These are phyloP conservation scores for Penicillium sp. DNA, from an alignment of 2,329 filamentous ascomycete species.

Conservation along the genomic window DNA sequence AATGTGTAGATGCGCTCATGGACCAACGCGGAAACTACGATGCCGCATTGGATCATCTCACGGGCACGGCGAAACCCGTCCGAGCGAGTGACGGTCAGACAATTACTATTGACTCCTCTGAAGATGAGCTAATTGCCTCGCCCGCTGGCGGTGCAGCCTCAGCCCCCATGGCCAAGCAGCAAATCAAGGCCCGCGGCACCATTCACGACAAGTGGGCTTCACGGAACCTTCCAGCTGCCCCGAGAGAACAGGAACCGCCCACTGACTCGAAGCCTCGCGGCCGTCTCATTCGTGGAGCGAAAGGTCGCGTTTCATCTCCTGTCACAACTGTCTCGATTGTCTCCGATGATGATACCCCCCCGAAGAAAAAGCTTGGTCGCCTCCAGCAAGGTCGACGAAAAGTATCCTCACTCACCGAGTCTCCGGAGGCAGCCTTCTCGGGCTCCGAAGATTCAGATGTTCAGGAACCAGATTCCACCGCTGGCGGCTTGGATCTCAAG, in stretches of 20 bases:
- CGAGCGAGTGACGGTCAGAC: conserved; percentile 4
- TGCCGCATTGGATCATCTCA: conserved; percentile 52
- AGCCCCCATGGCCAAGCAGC: conserved; percentile 46
- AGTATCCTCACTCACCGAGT: conserved; percentile 32
- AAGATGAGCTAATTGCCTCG: conserved; percentile 39
- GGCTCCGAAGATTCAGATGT: conserved; percentile 49
- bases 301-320: conserved; percentile 30
- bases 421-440: conserved; percentile 36
- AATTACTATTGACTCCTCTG: conserved; percentile 32
- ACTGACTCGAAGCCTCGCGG: conserved; percentile 35
- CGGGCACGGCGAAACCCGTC: conserved; percentile 10
- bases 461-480: conserved; percentile 39
- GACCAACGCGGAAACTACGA: conserved; percentile 53
- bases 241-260: conserved; percentile 16
- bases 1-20: conserved; percentile 52
- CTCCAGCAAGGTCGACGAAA: conserved; percentile 51
- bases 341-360: conserved; percentile 22
- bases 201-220: conserved; percentile 60
- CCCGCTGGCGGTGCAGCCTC: conserved; percentile 18
- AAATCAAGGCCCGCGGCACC: conserved; percentile 53
- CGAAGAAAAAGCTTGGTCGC: conserved; percentile 35
- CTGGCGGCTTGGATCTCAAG: conserved; percentile 50
- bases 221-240: conserved; percentile 39
- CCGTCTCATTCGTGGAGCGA: conserved; percentile 41
- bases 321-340: conserved; percentile 15